Percentiles rank a stretch among this genome's conserved stretches.
Conservation (phyloP, 352 stramenopile species). For the Aphanomyces euteiches region DNA sequence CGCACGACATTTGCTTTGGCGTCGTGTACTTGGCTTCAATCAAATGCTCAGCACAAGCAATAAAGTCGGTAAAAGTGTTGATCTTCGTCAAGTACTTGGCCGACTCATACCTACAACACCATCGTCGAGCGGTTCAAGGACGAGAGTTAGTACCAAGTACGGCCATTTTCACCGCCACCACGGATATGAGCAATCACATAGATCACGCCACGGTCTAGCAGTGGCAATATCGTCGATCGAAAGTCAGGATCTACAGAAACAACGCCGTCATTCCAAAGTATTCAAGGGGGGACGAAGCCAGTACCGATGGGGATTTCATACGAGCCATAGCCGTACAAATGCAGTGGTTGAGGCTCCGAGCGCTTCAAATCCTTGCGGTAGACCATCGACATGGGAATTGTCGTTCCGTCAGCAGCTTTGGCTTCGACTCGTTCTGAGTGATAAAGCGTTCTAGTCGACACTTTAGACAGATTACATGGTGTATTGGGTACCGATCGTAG, state of each 20-base stretch:
- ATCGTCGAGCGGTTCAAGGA: background rate
- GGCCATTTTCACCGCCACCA: slow-evolving; percentile 96
- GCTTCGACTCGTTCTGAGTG: slow-evolving; percentile 88
- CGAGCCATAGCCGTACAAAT: slow-evolving; percentile 95
- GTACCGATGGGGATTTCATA: slow-evolving; percentile 88
- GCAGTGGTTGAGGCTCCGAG: slow-evolving; percentile 55
- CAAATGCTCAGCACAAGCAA: slow-evolving; percentile 88
- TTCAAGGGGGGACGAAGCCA: background rate
- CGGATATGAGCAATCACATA: slow-evolving; percentile 97
- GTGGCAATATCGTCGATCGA: slow-evolving; percentile 79
- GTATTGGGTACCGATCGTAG: slow-evolving; percentile 71
- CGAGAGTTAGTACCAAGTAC: slow-evolving; percentile 87
- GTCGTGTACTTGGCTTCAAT: slow-evolving; percentile 65
- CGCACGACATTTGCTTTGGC: slow-evolving; percentile 87
- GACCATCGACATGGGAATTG: slow-evolving; percentile 78
- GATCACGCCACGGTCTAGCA: slow-evolving; percentile 94
- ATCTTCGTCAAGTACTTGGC: slow-evolving; percentile 97
- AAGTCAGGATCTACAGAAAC: slow-evolving; percentile 86
- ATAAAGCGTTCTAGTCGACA: slow-evolving; percentile 54
- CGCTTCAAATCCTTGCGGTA: slow-evolving; percentile 65
- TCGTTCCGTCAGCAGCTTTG: slow-evolving; percentile 80
- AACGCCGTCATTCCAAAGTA: background rate
- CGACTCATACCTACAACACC: slow-evolving; percentile 51
- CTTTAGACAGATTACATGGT: background rate
- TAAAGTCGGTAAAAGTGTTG: slow-evolving; percentile 98